Conservation (phyloP, 2,329 filamentous ascomycete genomes). For the Colletotrichum higginsianum region DNA sequence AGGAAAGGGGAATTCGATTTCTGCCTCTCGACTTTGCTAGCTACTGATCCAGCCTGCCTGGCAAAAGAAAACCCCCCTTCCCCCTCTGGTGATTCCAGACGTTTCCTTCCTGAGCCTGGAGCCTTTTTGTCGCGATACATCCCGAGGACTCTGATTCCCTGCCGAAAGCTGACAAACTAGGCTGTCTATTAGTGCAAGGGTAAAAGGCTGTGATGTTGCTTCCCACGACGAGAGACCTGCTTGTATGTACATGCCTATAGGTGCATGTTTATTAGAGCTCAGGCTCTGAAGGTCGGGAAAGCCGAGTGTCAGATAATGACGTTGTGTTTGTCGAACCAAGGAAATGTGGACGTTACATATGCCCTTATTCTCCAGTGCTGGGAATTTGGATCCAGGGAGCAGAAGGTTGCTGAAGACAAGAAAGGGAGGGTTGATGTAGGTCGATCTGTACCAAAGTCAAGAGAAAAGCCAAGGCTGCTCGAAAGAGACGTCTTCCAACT, state of each 20-base stretch:
- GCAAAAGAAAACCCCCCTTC: background rate
- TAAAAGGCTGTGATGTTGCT: background rate
- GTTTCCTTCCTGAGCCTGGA: background rate
- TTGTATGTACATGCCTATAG: background rate
- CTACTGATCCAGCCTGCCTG: background rate
- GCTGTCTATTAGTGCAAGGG: conserved; percentile 32
- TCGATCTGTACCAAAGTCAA: background rate
- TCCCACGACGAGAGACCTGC: background rate
- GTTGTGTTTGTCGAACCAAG: background rate
- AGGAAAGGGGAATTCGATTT: background rate
- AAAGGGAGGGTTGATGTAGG: background rate
- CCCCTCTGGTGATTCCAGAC: background rate
- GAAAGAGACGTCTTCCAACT: background rate
- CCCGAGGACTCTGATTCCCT: background rate
- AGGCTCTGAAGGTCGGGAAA: background rate
- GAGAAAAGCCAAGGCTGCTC: background rate
- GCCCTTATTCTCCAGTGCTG: background rate
- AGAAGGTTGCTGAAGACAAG: background rate
- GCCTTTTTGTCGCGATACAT: background rate
- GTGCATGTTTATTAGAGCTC: background rate
- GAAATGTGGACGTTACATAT: too few species aligned
- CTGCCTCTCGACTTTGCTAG: background rate
- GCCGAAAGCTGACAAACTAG: conserved; percentile 16
- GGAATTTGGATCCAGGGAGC: background rate
- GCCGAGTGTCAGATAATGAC: background rate